A percentile compares a stretch with the other conserved stretches of the same genome.
Evolutionary conservation across 495 filamentous ascomycete species (phyloP).

Genomic region (Penicillium cinerascens): DNA sequence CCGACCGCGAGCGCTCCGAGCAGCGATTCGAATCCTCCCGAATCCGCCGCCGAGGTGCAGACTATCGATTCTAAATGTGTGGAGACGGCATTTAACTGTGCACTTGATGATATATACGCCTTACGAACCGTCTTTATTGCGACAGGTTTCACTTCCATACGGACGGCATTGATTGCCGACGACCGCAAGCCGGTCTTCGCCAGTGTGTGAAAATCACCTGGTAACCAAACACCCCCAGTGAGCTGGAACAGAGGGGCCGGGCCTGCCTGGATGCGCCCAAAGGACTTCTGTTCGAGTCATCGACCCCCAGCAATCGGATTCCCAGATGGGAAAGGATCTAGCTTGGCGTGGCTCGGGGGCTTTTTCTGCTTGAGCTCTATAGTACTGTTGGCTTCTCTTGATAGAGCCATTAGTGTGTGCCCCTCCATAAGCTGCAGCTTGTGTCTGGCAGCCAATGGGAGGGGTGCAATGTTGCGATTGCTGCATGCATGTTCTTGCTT

Average conservation of each 20-base stretch:
- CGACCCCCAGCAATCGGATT: conserved; percentile 5
- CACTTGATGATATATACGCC: conserved; percentile 2
- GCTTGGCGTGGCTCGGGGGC: conserved; percentile 4
- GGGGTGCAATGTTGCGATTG: conserved; percentile 4
- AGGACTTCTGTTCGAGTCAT: conserved; percentile 2
- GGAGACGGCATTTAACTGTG: background rate
- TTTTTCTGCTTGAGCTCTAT: conserved; percentile 3
- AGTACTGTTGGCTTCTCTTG: conserved; percentile 10
- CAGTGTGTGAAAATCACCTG: background rate
- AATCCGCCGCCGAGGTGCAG: conserved; percentile 27
- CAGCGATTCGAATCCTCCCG: conserved; percentile 35
- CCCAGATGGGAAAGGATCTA: conserved; percentile 13
- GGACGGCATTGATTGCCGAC: conserved; percentile 18
- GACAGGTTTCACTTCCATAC: conserved; percentile 8
- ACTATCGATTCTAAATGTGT: conserved; percentile 28
- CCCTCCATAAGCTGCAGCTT: background rate
- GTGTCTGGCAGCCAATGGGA: conserved; percentile 14
- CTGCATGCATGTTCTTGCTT: conserved; percentile 14
- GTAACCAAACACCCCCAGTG: background rate
- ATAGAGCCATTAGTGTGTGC: conserved; percentile 12
- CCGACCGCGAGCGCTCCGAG: conserved; percentile 35
- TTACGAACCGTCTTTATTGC: conserved; percentile 2
- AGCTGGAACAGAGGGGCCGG: conserved; percentile 8
- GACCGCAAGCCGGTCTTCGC: conserved; percentile 17
- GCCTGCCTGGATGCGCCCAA: conserved; percentile 20